A percentile compares a stretch with the other conserved stretches of the same genome.
These are phyloP conservation scores for Pyrus betulifolia DNA, from an alignment of 306 rosid genomes.

Conservation along the genomic window DNA sequence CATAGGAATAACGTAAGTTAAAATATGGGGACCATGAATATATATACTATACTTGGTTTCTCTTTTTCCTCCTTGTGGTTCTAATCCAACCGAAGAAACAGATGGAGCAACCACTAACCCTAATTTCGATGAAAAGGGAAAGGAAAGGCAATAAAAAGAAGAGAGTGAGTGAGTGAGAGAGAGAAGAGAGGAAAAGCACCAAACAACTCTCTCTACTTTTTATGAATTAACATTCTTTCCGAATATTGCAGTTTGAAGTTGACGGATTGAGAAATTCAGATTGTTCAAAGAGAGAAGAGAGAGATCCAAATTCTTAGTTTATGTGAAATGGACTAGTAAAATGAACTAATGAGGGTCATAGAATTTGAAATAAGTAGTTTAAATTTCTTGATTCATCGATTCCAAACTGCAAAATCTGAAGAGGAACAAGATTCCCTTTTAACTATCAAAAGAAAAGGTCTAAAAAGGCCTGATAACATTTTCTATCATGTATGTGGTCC, in stretches of 20 bases:
- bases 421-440: no score
- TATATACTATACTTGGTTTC: not conserved
- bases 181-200: not conserved
- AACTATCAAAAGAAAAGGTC: not conserved
- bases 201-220: constrained; percentile 4
- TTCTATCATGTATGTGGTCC: constrained; percentile 19
- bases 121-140: not conserved
- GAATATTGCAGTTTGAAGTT: no score
- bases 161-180: not conserved
- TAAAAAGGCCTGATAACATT: constrained; percentile 1
- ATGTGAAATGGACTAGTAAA: no score
- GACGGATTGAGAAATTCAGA: fast-evolving
- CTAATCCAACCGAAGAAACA: not conserved
- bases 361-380: no score
- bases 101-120: not conserved
- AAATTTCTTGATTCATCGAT: no score
- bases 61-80: not conserved
- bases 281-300: no score
- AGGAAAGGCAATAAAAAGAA: not conserved
- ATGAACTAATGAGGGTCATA: no score
- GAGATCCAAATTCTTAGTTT: no score
- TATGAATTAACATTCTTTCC: not conserved
- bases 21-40: not conserved
- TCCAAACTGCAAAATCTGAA: no score
- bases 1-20: not conserved